These are phyloP conservation scores for Adiantum capillusveneris DNA, from an alignment of 75 land plant species.

Conservation along the genomic window DNA sequence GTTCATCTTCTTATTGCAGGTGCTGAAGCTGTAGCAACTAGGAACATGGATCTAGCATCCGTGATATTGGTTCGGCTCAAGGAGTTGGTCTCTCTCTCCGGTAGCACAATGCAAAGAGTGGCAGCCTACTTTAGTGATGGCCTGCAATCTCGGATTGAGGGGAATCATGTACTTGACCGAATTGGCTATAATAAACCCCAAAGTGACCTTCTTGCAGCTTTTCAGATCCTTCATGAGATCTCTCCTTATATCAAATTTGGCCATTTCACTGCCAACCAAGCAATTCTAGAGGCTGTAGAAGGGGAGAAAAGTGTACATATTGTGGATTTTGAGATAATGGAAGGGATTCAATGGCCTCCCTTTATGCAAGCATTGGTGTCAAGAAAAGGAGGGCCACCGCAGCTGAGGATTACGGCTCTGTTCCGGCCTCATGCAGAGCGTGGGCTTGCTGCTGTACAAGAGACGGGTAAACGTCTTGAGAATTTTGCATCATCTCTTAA, in stretches of 20 bases:
- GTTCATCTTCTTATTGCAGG: slow-evolving; percentile 1
- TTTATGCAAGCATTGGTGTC: slow-evolving; percentile 55
- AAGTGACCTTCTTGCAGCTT: slow-evolving; percentile 32
- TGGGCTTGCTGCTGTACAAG: slow-evolving; percentile 22
- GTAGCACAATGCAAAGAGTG: slow-evolving; percentile 46
- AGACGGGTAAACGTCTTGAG: slow-evolving; percentile 42
- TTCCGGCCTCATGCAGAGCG: slow-evolving; percentile 22
- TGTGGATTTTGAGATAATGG: slow-evolving; percentile 63
- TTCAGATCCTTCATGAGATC: slow-evolving; percentile 55
- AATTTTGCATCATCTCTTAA: slow-evolving; percentile 48
- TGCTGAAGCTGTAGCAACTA: slow-evolving; percentile 2
- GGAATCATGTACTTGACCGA: slow-evolving; percentile 22
- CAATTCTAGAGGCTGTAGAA: slow-evolving; percentile 43
- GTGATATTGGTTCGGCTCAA: slow-evolving; percentile 66
- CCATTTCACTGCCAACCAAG: slow-evolving; percentile 69
- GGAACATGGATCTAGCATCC: slow-evolving; percentile 14
- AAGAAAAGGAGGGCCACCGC: slow-evolving; percentile 39
- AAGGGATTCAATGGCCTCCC: slow-evolving; percentile 66
- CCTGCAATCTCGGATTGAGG: slow-evolving; percentile 29
- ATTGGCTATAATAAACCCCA: slow-evolving; percentile 28
- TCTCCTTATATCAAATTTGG: slow-evolving; percentile 58
- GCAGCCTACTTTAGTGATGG: slow-evolving; percentile 46
- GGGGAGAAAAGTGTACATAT: slow-evolving; percentile 43
- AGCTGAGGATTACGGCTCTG: slow-evolving; percentile 39
- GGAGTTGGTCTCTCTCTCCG: slow-evolving; percentile 17